These are phyloP conservation scores for Coemansia sp. DNA, from an alignment of 192 early-diverging fungal species.

Conservation along the genomic window DNA sequence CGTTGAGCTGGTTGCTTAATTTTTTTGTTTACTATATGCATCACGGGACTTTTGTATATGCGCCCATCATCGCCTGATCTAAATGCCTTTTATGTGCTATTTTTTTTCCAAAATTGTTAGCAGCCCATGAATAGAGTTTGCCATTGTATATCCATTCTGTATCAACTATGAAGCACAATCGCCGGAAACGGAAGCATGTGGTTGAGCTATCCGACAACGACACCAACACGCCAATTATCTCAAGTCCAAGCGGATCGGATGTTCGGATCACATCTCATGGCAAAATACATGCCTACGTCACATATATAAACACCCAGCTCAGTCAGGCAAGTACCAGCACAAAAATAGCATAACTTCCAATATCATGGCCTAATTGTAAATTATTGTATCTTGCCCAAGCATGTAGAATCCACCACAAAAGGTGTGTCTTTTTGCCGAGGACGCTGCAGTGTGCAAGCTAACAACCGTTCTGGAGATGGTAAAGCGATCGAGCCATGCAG, in stretches of 20 bases:
- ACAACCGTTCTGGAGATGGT: slow-evolving; percentile 39
- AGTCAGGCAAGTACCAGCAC: slow-evolving; percentile 7
- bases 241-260: neutral
- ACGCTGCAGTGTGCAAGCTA: slow-evolving; percentile 39
- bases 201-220: slow-evolving; percentile 3
- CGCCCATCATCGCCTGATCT: too few relatives aligned
- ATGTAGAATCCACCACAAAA: slow-evolving; percentile 5
- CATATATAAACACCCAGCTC: slow-evolving; percentile 14
- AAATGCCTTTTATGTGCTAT: too few relatives aligned
- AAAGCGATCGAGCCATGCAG: slow-evolving; percentile 19
- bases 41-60: too few relatives aligned
- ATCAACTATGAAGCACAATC: slow-evolving; percentile 9
- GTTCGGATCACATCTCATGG: slow-evolving; percentile 47
- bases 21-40: too few relatives aligned
- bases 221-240: neutral
- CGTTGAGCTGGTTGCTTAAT: too few relatives aligned
- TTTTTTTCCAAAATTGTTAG: too few relatives aligned
- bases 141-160: neutral
- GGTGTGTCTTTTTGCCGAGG: slow-evolving; percentile 38
- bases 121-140: too few relatives aligned
- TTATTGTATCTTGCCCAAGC: neutral
- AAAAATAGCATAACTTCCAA: neutral
- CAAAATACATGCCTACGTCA: slow-evolving; percentile 33
- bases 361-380: neutral
- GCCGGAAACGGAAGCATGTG: slow-evolving; percentile 14